These are phyloP conservation scores for Escovopsis sp. DNA, from an alignment of 2,329 filamentous ascomycete genomes.

Conservation along the genomic window DNA sequence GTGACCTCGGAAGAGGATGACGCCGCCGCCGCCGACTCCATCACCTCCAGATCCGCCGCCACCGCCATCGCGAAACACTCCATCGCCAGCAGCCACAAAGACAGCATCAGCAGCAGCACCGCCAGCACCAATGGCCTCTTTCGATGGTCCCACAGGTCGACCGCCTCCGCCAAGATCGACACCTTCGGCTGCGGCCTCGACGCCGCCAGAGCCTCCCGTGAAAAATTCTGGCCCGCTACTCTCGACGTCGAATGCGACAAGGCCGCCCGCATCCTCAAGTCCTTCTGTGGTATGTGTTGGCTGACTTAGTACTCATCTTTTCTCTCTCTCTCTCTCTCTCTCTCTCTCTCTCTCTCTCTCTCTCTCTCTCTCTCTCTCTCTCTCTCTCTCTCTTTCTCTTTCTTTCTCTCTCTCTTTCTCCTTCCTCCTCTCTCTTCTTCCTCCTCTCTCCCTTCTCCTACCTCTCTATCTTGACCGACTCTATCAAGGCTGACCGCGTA, in stretches of 20 bases:
- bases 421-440: neutral
- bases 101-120: constrained; percentile 1
- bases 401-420: neutral
- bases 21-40: no score
- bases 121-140: constrained; percentile 17
- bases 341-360: no score
- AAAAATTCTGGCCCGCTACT: constrained; percentile 74
- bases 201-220: constrained; percentile 23
- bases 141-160: constrained; percentile 36
- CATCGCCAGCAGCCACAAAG: constrained; percentile 8
- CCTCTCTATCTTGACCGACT: neutral
- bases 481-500: neutral
- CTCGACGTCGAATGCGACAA: constrained; percentile 86
- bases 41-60: no score
- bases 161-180: constrained; percentile 17
- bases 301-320: neutral
- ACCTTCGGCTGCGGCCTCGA: constrained; percentile 17
- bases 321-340: neutral
- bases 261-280: constrained; percentile 73
- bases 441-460: neutral
- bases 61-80: no score
- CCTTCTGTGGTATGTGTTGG: constrained; percentile 61
- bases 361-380: no score
- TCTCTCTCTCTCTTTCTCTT: constrained; percentile 5
- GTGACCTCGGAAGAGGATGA: no score